Conservation (phyloP, 768 basidiomycete species). For the Epithele typhae region DNA sequence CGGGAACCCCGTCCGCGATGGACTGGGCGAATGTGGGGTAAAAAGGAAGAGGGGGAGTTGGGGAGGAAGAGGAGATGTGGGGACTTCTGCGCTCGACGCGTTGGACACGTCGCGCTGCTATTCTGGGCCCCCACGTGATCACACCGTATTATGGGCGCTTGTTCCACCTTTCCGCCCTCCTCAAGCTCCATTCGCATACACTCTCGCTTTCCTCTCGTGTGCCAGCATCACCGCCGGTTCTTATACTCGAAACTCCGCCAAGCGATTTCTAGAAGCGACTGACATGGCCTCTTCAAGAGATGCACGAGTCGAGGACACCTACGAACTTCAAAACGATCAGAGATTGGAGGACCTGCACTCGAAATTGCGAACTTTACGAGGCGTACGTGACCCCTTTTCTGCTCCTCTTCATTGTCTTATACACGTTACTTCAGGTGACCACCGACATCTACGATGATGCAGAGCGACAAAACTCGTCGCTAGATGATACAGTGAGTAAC, state of each 20-base stretch:
- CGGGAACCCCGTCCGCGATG: conserved; percentile 11
- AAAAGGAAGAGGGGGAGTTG: neutral
- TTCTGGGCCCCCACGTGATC: conserved; percentile 3
- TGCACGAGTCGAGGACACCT: conserved; percentile 57
- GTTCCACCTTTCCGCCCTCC: neutral
- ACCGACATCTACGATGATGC: conserved; percentile 83
- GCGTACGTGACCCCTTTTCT: conserved; percentile 42
- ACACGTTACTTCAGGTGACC: conserved; percentile 52
- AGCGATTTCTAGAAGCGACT: neutral
- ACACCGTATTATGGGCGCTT: neutral
- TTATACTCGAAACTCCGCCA: neutral
- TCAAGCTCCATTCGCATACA: neutral
- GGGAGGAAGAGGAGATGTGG: neutral
- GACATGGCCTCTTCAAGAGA: conserved; percentile 34
- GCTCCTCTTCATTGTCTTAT: conserved; percentile 1
- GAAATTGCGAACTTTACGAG: conserved; percentile 76
- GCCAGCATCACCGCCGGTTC: neutral
- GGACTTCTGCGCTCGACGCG: neutral
- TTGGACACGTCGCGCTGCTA: neutral
- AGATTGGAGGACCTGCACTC: conserved; percentile 79
- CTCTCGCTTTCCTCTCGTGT: neutral
- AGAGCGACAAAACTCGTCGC: conserved; percentile 73
- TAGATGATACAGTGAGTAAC: conserved; percentile 78
- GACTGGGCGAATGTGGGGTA: conserved; percentile 1
- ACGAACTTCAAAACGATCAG: conserved; percentile 84